Conservation (phyloP, 768 basidiomycete genomes). For the Kwoniella bestiolae region DNA sequence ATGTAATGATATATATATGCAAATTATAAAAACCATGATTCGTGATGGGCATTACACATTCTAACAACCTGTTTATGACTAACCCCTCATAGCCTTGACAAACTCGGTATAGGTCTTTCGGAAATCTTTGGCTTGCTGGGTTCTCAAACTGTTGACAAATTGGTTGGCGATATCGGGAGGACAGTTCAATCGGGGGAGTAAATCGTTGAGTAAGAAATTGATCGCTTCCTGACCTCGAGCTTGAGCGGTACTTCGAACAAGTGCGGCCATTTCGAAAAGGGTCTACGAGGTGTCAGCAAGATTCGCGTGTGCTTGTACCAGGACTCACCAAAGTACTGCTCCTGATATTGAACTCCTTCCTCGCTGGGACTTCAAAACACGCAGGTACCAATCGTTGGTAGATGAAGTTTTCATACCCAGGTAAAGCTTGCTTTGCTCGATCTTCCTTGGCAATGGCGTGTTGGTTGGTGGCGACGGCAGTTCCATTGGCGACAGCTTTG, state of each 20-base stretch:
- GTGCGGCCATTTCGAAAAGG: constrained; percentile 81
- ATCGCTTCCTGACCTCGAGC: constrained; percentile 80
- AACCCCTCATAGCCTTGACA: constrained; percentile 52
- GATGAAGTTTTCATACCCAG: constrained; percentile 89
- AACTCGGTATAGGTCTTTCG: constrained; percentile 56
- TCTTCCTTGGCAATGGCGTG: constrained; percentile 58
- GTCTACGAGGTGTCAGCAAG: constrained; percentile 63
- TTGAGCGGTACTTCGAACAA: constrained; percentile 77
- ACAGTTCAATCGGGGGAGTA: constrained; percentile 87
- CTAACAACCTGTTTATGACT: not conserved
- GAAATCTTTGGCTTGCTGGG: constrained; percentile 54
- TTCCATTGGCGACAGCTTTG: constrained; percentile 46
- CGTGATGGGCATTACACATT: not conserved
- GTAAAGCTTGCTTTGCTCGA: constrained; percentile 61
- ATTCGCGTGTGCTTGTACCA: not conserved
- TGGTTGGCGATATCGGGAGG: constrained; percentile 76
- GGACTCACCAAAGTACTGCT: constrained; percentile 78
- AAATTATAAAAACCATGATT: constrained; percentile 9
- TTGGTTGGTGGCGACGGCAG: constrained; percentile 44
- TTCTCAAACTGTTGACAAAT: constrained; percentile 60
- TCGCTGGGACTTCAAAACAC: constrained; percentile 78
- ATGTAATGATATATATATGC: constrained; percentile 14
- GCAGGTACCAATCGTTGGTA: constrained; percentile 83
- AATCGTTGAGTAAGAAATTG: constrained; percentile 74
- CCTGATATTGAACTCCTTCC: constrained; percentile 79